Base-by-base conservation (phyloP, 257 asterid species). In the Fraxinus quadrangulata region DNA sequence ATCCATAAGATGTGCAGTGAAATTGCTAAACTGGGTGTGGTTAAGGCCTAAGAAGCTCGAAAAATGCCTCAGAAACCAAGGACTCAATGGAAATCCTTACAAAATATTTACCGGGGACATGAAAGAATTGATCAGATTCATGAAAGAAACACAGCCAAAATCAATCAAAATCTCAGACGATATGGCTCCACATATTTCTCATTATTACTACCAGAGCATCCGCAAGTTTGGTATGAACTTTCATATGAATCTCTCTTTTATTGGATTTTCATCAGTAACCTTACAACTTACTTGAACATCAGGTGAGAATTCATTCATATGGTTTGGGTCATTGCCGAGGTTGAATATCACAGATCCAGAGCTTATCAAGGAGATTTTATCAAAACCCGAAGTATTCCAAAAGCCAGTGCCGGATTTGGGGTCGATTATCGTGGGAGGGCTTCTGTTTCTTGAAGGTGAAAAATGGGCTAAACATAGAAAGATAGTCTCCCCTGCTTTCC, bases 151-250 rank as follows among this genome's bases (percentile, higher is more conserved):
- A 74, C 82, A 71, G 10, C 33, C 28, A 6, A 71, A 42, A 24
- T 71, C 75, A 17, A 67, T 89, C 77, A 79, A 71, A 5, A 31
- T 87, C 12, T 82, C 89, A 0, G 93, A 85, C 70, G 74, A 82
- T 28, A 42, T 84, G 0, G 40, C 82, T 0, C 75, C 93, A 0
- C 88, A 84, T 66, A 78, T 85, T 30, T 70, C 83, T 3, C 89
- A 90, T n/a, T 81, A 84, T 56, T 81, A 78, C 69, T 63, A 59
- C 79, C 83, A 77, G 54, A 36, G 23, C 54, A 28, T 75, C 16
- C 23, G 14, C 78, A 78, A 82, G 67, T 83, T 76, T 54, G 89
- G 86, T 84, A 81, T 73, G 79, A 14, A 14, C 68, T 17, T 24
- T 72, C 67, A 59, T n/a, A 59, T 21, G 10, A 59, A 21, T 59